Base-by-base conservation (phyloP, 306 rosid species). In the Nissolia schottii region DNA sequence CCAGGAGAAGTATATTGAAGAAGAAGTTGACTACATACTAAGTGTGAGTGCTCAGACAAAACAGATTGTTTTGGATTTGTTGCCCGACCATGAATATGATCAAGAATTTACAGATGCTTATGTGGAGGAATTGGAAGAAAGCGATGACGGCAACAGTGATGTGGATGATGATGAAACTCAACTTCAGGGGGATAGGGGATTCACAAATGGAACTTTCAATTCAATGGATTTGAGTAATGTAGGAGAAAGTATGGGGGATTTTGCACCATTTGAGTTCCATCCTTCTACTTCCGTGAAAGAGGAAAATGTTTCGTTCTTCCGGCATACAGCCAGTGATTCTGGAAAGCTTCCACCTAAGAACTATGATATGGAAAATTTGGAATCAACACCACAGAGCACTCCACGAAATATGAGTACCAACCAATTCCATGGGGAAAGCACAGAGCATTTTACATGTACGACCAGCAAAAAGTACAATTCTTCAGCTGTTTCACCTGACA, bases 1-100 rank as follows among this genome's bases (percentile, higher is more conserved):
- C 23, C 57, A 51, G 37, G 74, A 77, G 80, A 86, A 87, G 63
- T 66, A 70, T 70, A 78, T 87, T 68, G 89, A 86, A 48, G 79
- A 83, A 67, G 97, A 89, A 61, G 87, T 81, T 41, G 92, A 91
- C 61, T 71, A 84, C 78, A 75, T 89, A 80, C 75, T 94, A 80
- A 76, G 73, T 79, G 66, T 86, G 59, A 91, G 96, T 85, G 96
- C 97, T 71, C 85, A 81, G 56, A 19, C 85, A 63, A 89, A 89
- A 68, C 96, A 91, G 81, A 58, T 88, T 82, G 68, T 87, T 68
- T 74, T 79, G 75, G 90, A 89, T 79, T 75, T 80, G 61, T 73
- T 86, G 25, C 91, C 92, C 31, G 83, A 71, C 28, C 64, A 37
- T 79, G 78, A 80, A 34, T 87, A 91, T 58, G 90, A 84, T 63